These are phyloP conservation scores for Dalbergia oliveri DNA, from an alignment of 306 rosid species.

Conservation along the genomic window DNA sequence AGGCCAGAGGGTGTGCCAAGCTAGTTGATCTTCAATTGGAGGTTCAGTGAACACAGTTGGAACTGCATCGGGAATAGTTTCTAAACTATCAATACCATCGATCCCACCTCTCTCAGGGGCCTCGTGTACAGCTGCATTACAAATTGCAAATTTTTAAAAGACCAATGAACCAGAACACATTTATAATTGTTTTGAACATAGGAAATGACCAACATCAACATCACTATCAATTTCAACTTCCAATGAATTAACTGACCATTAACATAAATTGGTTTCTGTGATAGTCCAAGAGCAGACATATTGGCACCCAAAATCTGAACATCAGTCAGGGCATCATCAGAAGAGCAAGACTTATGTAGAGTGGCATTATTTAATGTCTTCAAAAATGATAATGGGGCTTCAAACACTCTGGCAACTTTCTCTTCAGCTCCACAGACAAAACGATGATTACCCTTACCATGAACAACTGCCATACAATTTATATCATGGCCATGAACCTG, in stretches of 20 bases:
- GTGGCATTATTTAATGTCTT: slow-evolving; percentile 87
- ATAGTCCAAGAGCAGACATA: slow-evolving; percentile 98
- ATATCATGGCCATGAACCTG: slow-evolving; percentile 98
- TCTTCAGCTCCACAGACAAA: slow-evolving; percentile 97
- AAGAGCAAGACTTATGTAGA: slow-evolving; percentile 52
- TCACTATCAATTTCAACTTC: slow-evolving; percentile 9
- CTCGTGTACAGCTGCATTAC: slow-evolving; percentile 67
- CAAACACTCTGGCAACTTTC: slow-evolving; percentile 98
- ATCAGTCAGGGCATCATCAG: slow-evolving; percentile 65
- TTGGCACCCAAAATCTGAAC: slow-evolving; percentile 98
- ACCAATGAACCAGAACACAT: slow-evolving; percentile 8
- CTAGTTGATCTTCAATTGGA: slow-evolving; percentile 97
- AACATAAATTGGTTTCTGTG: slow-evolving; percentile 92
- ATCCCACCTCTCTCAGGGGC: slow-evolving; percentile 57
- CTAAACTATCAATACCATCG: slow-evolving; percentile 81
- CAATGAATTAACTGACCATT: slow-evolving; percentile 65
- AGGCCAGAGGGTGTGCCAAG: slow-evolving; percentile 98
- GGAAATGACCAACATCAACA: neutral
- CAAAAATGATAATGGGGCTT: slow-evolving; percentile 89
- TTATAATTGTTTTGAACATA: slow-evolving; percentile 28
- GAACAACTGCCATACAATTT: slow-evolving; percentile 77
- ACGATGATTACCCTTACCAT: slow-evolving; percentile 88
- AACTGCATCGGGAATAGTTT: slow-evolving; percentile 89
- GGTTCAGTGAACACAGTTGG: slow-evolving; percentile 86
- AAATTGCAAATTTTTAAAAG: slow-evolving; percentile 20